These are phyloP conservation scores for Dendrocalamus sinicus DNA, from an alignment of 176 grass and related monocot species.

Conservation along the genomic window DNA sequence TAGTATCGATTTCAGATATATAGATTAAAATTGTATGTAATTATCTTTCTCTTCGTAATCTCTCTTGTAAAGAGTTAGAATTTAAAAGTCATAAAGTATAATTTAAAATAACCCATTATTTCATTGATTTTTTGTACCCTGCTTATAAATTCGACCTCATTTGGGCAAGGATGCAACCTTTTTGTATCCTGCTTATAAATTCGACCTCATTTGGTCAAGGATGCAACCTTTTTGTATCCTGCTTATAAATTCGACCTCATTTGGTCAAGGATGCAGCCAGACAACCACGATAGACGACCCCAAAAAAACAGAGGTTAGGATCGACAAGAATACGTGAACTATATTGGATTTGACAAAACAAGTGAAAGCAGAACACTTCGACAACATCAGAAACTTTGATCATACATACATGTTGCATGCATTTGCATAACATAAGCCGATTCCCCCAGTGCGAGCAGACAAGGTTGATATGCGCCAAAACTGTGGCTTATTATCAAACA, in stretches of 20 bases:
- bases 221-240: not conserved
- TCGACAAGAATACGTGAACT: not conserved
- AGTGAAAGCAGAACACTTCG: not conserved
- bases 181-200: not conserved
- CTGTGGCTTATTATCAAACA: slow-evolving; percentile 8
- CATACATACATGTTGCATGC: not conserved
- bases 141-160: not conserved
- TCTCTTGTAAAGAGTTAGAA: too few relatives aligned
- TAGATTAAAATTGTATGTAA: too few relatives aligned
- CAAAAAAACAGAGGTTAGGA: not conserved
- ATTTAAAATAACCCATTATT: too few relatives aligned
- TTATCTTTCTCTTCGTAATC: too few relatives aligned
- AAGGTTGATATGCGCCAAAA: not conserved
- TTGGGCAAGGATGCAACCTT: too few relatives aligned
- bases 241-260: not conserved
- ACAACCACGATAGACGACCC: not conserved
- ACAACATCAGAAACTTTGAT: not conserved
- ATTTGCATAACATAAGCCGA: not conserved
- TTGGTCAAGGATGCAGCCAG: not conserved
- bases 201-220: not conserved
- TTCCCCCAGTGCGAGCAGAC: not conserved
- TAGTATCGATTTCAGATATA: too few relatives aligned
- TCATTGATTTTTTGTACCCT: not conserved
- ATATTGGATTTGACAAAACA: not conserved
- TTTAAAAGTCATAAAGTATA: too few relatives aligned